Evolutionary conservation across 176 grass and related monocot genomes (phyloP).

Genomic region (Microstegium vimineum): DNA sequence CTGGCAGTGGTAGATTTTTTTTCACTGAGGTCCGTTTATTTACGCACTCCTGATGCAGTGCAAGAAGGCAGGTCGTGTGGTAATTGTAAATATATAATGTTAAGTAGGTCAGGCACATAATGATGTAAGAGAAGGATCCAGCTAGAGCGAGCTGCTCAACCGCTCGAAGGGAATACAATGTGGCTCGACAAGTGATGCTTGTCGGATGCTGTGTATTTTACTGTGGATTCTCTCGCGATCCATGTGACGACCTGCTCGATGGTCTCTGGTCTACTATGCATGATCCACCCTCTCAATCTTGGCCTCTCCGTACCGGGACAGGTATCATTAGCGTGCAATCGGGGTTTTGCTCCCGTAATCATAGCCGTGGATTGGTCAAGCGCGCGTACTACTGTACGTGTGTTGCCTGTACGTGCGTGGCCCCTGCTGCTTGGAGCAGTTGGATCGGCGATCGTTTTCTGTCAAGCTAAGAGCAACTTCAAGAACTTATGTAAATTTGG

Average conservation of each 20-base stretch:
- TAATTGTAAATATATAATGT: neutral
- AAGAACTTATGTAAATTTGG: too few relatives aligned
- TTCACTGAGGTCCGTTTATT: too few relatives aligned
- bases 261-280: neutral
- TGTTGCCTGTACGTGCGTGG: too few relatives aligned
- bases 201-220: conserved; percentile 11
- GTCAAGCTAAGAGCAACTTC: neutral
- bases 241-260: conserved; percentile 6
- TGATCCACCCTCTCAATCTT: neutral
- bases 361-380: neutral
- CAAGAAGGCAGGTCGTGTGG: too few relatives aligned
- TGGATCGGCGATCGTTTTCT: neutral
- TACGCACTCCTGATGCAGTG: too few relatives aligned
- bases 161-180: conserved; percentile 27
- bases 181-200: neutral
- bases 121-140: neutral
- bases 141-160: neutral
- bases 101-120: neutral
- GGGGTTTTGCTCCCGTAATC: neutral
- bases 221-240: conserved; percentile 1
- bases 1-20: too few relatives aligned
- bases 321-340: conserved; percentile 5
- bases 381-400: neutral
- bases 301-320: neutral
- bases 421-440: neutral